These are phyloP conservation scores for Penicillium tannophilum DNA, from an alignment of 495 filamentous ascomycete genomes.

Conservation along the genomic window DNA sequence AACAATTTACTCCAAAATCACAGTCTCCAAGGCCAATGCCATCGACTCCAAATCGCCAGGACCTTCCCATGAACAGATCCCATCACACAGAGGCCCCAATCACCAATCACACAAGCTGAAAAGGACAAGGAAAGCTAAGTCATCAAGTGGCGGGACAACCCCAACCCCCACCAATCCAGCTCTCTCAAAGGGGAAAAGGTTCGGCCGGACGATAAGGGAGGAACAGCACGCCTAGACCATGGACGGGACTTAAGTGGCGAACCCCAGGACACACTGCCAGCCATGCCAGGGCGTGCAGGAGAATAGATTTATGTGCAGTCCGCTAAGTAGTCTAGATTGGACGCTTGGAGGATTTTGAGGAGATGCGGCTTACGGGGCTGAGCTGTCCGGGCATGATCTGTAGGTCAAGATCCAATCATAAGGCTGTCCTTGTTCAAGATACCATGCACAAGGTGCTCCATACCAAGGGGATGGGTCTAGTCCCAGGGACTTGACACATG, in stretches of 20 bases:
- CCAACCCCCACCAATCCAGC: neutral
- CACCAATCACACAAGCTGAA: neutral
- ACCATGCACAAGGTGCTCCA: too few relatives aligned
- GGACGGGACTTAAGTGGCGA: constrained; percentile 4
- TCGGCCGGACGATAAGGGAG: constrained; percentile 7
- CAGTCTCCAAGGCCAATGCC: neutral
- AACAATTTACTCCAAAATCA: too few relatives aligned
- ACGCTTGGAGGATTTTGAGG: neutral
- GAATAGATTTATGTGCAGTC: neutral
- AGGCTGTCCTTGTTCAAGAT: neutral
- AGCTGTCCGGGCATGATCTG: neutral
- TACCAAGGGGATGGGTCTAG: neutral
- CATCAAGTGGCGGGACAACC: neutral
- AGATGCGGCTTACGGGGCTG: constrained; percentile 6
- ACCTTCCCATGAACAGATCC: neutral
- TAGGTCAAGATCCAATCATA: neutral
- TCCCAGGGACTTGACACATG: neutral
- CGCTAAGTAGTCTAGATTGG: constrained; percentile 2
- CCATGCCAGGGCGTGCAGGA: neutral
- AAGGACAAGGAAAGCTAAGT: neutral
- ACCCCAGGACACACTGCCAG: constrained; percentile 2
- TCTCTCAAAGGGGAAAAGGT: constrained; percentile 3
- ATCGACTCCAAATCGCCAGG: neutral
- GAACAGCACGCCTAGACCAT: neutral
- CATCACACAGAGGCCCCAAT: neutral